Conservation (phyloP, 2,329 filamentous ascomycete species). For the Plectosphaerella sp. region DNA sequence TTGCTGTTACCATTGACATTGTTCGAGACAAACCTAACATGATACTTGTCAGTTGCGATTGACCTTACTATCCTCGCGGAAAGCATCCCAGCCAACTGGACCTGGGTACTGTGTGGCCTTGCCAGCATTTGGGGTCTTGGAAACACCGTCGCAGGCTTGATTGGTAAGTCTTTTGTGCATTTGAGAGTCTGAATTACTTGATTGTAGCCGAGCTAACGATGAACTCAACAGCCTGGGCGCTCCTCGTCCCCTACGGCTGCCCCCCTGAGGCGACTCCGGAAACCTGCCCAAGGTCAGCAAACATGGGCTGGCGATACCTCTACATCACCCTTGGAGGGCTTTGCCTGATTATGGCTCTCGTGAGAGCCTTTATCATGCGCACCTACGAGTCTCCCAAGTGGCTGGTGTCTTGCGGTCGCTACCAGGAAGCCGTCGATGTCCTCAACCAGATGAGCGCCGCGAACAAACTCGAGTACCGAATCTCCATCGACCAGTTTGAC, state of each 20-base stretch:
- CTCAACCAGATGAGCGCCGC: neutral
- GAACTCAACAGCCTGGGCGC: constrained; percentile 11
- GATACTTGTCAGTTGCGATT: constrained; percentile 9
- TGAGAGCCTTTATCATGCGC: neutral
- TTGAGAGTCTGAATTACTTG: no score
- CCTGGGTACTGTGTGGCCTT: constrained; percentile 11
- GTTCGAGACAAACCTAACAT: neutral
- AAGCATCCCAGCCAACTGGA: constrained; percentile 12
- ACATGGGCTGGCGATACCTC: neutral
- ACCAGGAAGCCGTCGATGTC: neutral
- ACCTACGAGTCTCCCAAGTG: neutral
- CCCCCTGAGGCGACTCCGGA: neutral
- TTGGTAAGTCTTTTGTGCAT: constrained; percentile 8
- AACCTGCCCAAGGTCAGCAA: neutral
- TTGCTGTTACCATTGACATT: neutral
- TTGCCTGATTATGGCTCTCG: neutral
- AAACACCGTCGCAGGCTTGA: constrained; percentile 11
- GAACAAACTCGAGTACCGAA: neutral
- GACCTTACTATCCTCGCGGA: constrained; percentile 15
- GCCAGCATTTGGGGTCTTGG: constrained; percentile 14
- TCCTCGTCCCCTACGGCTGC: constrained; percentile 14
- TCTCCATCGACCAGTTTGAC: no score
- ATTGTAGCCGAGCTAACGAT: neutral
- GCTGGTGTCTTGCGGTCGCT: neutral
- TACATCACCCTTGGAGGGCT: neutral